phyloP scores from a whole-genome alignment of 257 asterid genomes.

The Verbascum thapsus region DNA sequence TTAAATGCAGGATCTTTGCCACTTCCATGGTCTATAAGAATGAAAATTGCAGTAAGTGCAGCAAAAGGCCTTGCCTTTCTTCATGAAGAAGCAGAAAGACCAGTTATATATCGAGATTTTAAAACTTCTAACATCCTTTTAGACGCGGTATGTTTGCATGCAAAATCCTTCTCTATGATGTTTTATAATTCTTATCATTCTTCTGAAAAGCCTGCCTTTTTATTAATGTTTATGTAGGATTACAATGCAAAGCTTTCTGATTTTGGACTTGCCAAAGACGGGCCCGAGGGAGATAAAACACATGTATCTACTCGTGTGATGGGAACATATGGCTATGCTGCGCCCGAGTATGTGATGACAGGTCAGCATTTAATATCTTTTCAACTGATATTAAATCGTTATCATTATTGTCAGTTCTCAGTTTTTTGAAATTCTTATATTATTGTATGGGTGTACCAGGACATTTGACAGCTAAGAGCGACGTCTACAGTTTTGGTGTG shows the following conservation, averaged over 20 bases:
- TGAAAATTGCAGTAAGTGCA: slow-evolving; percentile 74
- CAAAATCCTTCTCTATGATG: slow-evolving; percentile 26
- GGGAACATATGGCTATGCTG: slow-evolving; percentile 93
- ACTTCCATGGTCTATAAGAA: slow-evolving; percentile 75
- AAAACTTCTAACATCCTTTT: slow-evolving; percentile 69
- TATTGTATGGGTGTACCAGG: slow-evolving; percentile 45
- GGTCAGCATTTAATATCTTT: slow-evolving; percentile 36
- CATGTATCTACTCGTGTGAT: slow-evolving; percentile 85
- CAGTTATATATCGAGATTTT: slow-evolving; percentile 75
- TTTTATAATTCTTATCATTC: not conserved
- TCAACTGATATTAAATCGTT: too few species aligned
- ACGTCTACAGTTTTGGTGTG: slow-evolving; percentile 84
- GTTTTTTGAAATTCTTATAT: too few species aligned
- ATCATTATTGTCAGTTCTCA: too few species aligned
- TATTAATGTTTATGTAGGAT: slow-evolving; percentile 51
- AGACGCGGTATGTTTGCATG: slow-evolving; percentile 51
- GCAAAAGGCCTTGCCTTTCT: slow-evolving; percentile 86
- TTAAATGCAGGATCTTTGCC: slow-evolving; percentile 58
- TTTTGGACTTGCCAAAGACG: slow-evolving; percentile 88
- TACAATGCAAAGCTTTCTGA: slow-evolving; percentile 85
- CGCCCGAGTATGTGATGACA: slow-evolving; percentile 80
- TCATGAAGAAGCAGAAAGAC: slow-evolving; percentile 80
- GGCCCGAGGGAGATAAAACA: slow-evolving; percentile 79
- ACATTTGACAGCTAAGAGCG: slow-evolving; percentile 78
- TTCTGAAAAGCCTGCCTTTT: slow-evolving; percentile 19